Evolutionary conservation across 352 stramenopile species (phyloP).

Genomic region (Nothophytophthora sp.): DNA sequence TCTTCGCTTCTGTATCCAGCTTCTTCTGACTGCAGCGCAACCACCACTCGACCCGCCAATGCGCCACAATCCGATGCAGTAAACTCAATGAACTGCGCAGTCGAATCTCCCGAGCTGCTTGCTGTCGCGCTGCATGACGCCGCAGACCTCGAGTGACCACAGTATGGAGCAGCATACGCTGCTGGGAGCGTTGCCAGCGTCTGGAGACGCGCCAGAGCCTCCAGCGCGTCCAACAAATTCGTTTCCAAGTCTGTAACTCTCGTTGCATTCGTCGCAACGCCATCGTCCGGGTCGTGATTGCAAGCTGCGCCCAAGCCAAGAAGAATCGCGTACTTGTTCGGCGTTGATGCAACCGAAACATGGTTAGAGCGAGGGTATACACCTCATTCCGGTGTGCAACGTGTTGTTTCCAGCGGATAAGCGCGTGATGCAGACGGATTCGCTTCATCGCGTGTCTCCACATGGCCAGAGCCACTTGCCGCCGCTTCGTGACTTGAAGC

Average conservation of each 20-base stretch:
- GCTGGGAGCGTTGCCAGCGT: conserved; percentile 16
- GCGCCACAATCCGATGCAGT: conserved; percentile 14
- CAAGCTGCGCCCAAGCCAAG: conserved; percentile 10
- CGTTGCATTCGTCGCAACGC: background rate
- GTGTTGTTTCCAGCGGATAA: conserved; percentile 12
- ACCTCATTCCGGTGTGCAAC: conserved; percentile 3
- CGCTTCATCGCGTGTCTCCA: conserved; percentile 14
- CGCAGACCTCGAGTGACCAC: conserved; percentile 14
- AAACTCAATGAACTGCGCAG: conserved; percentile 6
- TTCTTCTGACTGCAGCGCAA: conserved; percentile 18
- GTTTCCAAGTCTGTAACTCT: conserved; percentile 13
- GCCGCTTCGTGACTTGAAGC: conserved; percentile 22
- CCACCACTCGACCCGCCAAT: conserved; percentile 27
- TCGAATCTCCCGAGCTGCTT: conserved; percentile 22
- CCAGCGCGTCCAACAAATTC: conserved; percentile 19
- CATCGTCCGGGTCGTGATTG: background rate
- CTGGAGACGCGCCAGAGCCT: conserved; percentile 21
- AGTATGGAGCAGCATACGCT: conserved; percentile 2
- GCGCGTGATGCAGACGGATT: conserved; percentile 7
- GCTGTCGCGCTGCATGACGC: conserved; percentile 22
- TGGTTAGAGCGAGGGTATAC: conserved; percentile 10
- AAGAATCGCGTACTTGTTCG: conserved; percentile 13
- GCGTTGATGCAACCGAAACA: conserved; percentile 20
- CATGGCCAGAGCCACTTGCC: conserved; percentile 28
- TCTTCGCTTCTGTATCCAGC: conserved; percentile 1